A percentile compares a stretch with the other conserved stretches of the same genome.
Conservation (phyloP, 1,284 basidiomycete genomes). For the Violaceomyces palustris region DNA sequence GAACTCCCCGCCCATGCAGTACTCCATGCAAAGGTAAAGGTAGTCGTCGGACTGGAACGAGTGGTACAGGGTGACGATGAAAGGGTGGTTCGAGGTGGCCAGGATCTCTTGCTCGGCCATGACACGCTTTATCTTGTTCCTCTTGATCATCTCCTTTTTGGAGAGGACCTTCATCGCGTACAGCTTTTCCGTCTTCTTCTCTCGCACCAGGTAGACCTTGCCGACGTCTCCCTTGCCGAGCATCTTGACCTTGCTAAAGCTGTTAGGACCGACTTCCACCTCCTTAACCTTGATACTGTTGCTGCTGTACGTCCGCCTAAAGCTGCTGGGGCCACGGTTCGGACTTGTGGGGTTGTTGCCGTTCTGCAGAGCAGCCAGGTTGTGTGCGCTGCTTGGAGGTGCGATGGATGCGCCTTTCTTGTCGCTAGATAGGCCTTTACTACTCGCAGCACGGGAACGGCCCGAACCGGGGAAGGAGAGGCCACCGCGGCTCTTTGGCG, state of each 20-base stretch:
- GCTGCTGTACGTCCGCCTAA: slow-evolving; percentile 89
- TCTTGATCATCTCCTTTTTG: slow-evolving; percentile 52
- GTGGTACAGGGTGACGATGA: slow-evolving; percentile 52
- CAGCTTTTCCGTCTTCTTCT: slow-evolving; percentile 43
- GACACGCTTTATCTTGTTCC: slow-evolving; percentile 52
- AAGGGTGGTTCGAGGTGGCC: slow-evolving; percentile 49
- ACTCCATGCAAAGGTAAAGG: slow-evolving; percentile 56
- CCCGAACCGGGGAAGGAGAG: slow-evolving; percentile 39
- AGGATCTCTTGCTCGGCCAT: slow-evolving; percentile 51
- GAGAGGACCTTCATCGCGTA: slow-evolving; percentile 53
- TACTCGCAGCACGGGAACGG: slow-evolving; percentile 29
- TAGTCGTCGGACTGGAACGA: slow-evolving; percentile 52
- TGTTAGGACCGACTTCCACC: slow-evolving; percentile 46
- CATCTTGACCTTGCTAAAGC: slow-evolving; percentile 51
- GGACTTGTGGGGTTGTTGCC: slow-evolving; percentile 41
- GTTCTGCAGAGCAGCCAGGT: slow-evolving; percentile 33
- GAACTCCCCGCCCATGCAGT: slow-evolving; percentile 99
- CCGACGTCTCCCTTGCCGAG: slow-evolving; percentile 52
- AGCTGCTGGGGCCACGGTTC: slow-evolving; percentile 59
- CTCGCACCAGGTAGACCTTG: slow-evolving; percentile 49
- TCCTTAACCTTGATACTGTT: slow-evolving; percentile 89
- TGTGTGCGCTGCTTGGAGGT: slow-evolving; percentile 65
- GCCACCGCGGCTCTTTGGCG: slow-evolving; percentile 30
- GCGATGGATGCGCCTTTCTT: slow-evolving; percentile 68
- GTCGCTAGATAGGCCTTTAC: slow-evolving; percentile 56